These are phyloP conservation scores for Fusarium sp. DNA, from an alignment of 2,329 filamentous ascomycete genomes.

Conservation along the genomic window DNA sequence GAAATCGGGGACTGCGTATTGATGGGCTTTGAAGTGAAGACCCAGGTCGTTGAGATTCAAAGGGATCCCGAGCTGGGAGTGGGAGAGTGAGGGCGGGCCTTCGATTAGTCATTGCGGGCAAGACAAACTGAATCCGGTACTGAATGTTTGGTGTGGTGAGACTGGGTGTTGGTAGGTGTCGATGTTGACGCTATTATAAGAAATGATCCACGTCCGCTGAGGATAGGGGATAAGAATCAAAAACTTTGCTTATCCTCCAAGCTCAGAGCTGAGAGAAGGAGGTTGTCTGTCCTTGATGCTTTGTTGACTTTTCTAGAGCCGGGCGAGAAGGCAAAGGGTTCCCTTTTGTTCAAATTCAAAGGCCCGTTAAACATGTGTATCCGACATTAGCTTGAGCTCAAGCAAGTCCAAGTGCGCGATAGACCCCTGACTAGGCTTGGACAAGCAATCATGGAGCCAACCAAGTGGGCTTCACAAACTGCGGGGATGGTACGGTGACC, in stretches of 20 bases:
- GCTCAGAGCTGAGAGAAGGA: slow-evolving; percentile 2
- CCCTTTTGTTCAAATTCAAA: slow-evolving; percentile 29
- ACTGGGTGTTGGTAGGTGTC: neutral
- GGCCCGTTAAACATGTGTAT: slow-evolving; percentile 32
- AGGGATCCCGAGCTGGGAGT: slow-evolving; percentile 37
- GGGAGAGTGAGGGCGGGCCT: slow-evolving; percentile 42
- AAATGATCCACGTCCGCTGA: neutral
- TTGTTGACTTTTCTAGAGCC: slow-evolving; percentile 25
- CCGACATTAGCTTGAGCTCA: slow-evolving; percentile 30
- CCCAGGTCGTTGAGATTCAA: slow-evolving; percentile 32
- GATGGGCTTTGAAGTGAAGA: slow-evolving; percentile 33
- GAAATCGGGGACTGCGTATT: slow-evolving; percentile 48
- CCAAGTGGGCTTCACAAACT: slow-evolving; percentile 37
- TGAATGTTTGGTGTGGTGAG: neutral
- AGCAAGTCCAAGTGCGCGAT: slow-evolving; percentile 28
- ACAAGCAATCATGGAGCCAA: slow-evolving; percentile 37
- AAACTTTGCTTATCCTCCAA: neutral
- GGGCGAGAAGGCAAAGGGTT: slow-evolving; percentile 20
- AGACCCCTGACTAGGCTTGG: slow-evolving; percentile 43
- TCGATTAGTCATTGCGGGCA: slow-evolving; percentile 40
- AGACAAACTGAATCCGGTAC: slow-evolving; percentile 24
- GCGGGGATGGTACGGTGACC: slow-evolving; percentile 40
- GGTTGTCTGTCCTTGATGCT: slow-evolving; percentile 4
- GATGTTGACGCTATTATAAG: slow-evolving; percentile 8
- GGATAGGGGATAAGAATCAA: neutral